Base-by-base conservation (phyloP, 2,329 filamentous ascomycete genomes). In the Thielaviopsis musarum region DNA sequence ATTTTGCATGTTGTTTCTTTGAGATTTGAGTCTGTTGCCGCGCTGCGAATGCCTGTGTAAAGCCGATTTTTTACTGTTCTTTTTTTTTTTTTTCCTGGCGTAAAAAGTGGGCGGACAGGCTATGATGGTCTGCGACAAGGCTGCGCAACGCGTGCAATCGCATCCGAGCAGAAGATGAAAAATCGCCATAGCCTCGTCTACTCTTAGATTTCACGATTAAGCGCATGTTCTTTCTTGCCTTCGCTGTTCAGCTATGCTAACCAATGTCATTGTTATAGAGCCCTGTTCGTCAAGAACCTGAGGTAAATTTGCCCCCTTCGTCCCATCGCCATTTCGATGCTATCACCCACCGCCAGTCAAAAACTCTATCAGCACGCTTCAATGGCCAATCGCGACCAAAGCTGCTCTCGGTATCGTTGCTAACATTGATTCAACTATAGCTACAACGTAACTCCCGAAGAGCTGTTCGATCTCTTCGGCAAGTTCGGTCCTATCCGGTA, bases 221-320 rank as follows among this genome's bases (percentile, higher is more conserved):
- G 5, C 38, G 9, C 54, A 21, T 28, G 19, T 30, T 26, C 5
- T 45, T 58, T 41, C 10, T 24, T 34, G 28, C n/a, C 10, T 54
- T 34, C 17, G 4, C 12, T 48, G n/a, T 24, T 10, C 57, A 26
- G 51, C 28, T 24, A 38, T 61, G 57, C 60, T 61, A 61, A 61
- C 52, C 12, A 24, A 59, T 54, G 5, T 58, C 15, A 22, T 54
- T 61, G 65, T 60, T 65, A 64, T 67, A 95, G 91, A 85, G 91
- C 93, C 85, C 88, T 98, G 79, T 97, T 97, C 83, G 91, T 97
- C 70, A 97, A 97, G 88, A 97, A 98, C 83, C 83, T 97, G 78
- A 95, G 88, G 89, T 94, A 74, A 66, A 78, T 75, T 61, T 61
- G 58, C 58, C 51, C n/a, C 45, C 19, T 30, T 49, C 19, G 10